Evolutionary conservation across 345 rosid genomes (phyloP), one percentile per base, ranked within the genome.

Genomic region (Salix caprea): DNA sequence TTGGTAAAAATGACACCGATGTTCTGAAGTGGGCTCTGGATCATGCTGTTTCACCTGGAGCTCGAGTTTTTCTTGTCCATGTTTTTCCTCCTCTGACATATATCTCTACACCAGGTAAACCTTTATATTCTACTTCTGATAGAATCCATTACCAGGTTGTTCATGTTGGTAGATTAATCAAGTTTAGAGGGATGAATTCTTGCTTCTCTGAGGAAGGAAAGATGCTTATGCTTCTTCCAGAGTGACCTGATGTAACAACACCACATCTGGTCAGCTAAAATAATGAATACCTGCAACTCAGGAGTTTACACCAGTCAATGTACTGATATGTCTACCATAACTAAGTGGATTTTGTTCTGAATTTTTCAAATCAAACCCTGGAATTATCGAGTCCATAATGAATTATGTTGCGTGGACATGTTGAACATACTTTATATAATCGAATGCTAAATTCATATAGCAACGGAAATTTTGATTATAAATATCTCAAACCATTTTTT

Each of bases 1-100:
- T 89, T 34, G 94, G 92, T 14, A 89, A 81, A 81, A 87, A 89
- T 76, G 94, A 90, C 73, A 19, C 85, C 28, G 81, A 82, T 70
- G 91, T 89, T 11, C 78, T 87, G 5, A 84, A 86, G 76, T 89
- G 92, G 94, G 84, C 85, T 67, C 85, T 89, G 7, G 90, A 85
- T 82, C 91, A 86, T 67, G 81, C 74, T 67, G 83, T 85, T 54
- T 70, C 77, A 5, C 82, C 86, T n/a, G 84, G 86, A 6, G 61
- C 90, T 61, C 74, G 86, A 23, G 79, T 90, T 74, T 90, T 85
- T 42, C 91, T 90, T 32, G 81, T 89, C 48, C 94, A 87, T 80
- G 87, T 90, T 69, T 87, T 82, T 42, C 87, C 92, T 56, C 94
- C 92, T 37, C 9, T 89, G 19, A 74, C 89, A 26, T 85, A 78